Evolutionary conservation across 2,329 filamentous ascomycete species (phyloP).

Genomic region (Blastomyces percursus): DNA sequence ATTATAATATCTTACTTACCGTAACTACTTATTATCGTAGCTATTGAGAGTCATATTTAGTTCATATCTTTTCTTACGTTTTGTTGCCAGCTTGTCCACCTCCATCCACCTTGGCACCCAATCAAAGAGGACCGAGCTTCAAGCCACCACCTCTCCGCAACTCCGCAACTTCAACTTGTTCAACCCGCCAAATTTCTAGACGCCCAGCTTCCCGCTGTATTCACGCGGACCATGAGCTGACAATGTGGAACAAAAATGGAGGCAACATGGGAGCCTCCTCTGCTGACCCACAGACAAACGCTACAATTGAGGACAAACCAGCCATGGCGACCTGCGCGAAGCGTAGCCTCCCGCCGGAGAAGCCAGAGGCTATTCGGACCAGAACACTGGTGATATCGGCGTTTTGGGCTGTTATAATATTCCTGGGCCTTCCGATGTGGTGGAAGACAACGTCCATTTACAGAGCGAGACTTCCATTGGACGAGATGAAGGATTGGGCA

Average conservation of each 20-base stretch:
- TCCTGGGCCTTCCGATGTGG: slow-evolving; percentile 86
- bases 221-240: slow-evolving; percentile 10
- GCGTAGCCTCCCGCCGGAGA: slow-evolving; percentile 62
- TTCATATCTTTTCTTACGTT: too few relatives aligned
- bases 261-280: slow-evolving; percentile 6
- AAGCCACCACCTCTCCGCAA: slow-evolving; percentile 6
- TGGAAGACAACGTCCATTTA: slow-evolving; percentile 91
- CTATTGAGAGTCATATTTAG: neutral
- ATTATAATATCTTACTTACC: neutral
- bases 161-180: slow-evolving; percentile 1
- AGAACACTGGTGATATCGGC: slow-evolving; percentile 68
- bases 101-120: neutral
- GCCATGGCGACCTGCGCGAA: neutral
- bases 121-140: neutral
- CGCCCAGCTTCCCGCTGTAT: neutral
- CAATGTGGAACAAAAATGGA: slow-evolving; percentile 11
- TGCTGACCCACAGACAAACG: neutral
- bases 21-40: neutral
- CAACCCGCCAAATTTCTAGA: neutral
- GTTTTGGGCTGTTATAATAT: slow-evolving; percentile 79
- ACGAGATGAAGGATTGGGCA: slow-evolving; percentile 83
- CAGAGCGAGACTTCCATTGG: slow-evolving; percentile 68
- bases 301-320: slow-evolving; percentile 1
- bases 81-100: too few relatives aligned
- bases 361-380: slow-evolving; percentile 54